Percentiles rank a stretch among this genome's conserved stretches.
phyloP scores from a whole-genome alignment of 805 yeast species.

The Kodamaea laetipori region DNA sequence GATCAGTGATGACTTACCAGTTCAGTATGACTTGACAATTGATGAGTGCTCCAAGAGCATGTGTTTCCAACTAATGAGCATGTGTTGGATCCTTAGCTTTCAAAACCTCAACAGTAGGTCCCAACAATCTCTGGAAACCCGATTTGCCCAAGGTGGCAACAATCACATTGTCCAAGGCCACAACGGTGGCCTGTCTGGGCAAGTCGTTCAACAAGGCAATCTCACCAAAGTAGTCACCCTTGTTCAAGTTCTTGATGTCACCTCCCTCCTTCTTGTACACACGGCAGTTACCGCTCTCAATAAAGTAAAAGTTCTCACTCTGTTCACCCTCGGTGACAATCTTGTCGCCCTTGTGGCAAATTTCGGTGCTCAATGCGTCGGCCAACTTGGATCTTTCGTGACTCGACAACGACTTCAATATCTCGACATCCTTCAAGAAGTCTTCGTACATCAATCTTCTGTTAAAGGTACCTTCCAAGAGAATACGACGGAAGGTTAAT shows the following conservation, averaged over 20 bases:
- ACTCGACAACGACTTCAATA: conserved; percentile 67
- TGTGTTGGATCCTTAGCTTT: conserved; percentile 81
- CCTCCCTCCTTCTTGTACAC: conserved; percentile 67
- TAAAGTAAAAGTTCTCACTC: conserved; percentile 48
- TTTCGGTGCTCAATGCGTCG: conserved; percentile 85
- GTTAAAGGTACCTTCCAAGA: conserved; percentile 86
- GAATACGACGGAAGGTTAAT: conserved; percentile 85
- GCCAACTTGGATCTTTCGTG: conserved; percentile 91
- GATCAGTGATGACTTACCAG: no score
- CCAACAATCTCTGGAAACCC: conserved; percentile 91
- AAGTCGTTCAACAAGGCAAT: conserved; percentile 87
- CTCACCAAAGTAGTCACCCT: conserved; percentile 97
- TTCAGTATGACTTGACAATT: no score
- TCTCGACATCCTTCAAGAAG: conserved; percentile 83
- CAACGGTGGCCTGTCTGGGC: conserved; percentile 93
- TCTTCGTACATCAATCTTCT: conserved; percentile 89
- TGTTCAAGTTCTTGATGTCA: conserved; percentile 56
- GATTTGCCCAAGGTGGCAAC: conserved; percentile 91
- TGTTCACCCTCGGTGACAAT: conserved; percentile 84
- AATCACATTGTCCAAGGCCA: conserved; percentile 70
- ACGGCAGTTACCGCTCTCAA: conserved; percentile 76
- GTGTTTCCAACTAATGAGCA: conserved; percentile 8
- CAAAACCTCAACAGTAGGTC: conserved; percentile 89
- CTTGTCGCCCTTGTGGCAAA: conserved; percentile 66
- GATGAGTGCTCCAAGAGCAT: no score